Base-by-base conservation (phyloP, 2,329 filamentous ascomycete species). In the Akanthomyces dipterigenus region DNA sequence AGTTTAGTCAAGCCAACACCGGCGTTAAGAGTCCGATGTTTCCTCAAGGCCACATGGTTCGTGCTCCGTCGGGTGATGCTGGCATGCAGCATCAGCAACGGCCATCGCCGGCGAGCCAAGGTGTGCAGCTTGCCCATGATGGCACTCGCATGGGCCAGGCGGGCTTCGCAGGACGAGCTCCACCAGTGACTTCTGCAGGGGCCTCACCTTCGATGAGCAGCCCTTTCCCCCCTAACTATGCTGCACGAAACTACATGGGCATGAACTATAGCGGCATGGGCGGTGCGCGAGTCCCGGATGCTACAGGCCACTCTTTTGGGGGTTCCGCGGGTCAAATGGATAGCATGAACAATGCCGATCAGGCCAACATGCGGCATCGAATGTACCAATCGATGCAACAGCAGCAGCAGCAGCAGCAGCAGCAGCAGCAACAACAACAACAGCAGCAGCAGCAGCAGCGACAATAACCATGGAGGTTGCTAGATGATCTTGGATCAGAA, bases 301-400 rank as follows among this genome's bases (percentile, higher is more conserved):
- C 54, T 7, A 53, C 54, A 16, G 45, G 40, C 11, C 58, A 61
- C 40, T 18, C 58, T 9, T 61, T 61, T n/a, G 60, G 60, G 18
- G 60, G 60, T 34, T 56, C 60, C 20, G 22, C 60, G 22, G 46
- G 53, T 18, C 53, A 56, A 22, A 46, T 62, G 45, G 54, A 58
- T 18, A 16, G 20, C 11, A 50, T 62, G 46, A 50, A 42, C n/a
- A 45, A n/a, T 51, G 46, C 38, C 9, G 60, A 62, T 22, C 60
- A 57, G 40, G 54, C 60, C 26, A 62, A 36, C 14, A 62, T 57
- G 60, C 45, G 53, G 22, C 54, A 62, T 40, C 60, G 60, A 40
- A 58, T 62, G 60, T 62, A 62, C 43, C 60, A 57, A 34, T 51
- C 60, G 20, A 58, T 62, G 54, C 60, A 62, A 48, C 60, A 62